Conservation (phyloP, 1,284 basidiomycete species). For the Irpex sp. region DNA sequence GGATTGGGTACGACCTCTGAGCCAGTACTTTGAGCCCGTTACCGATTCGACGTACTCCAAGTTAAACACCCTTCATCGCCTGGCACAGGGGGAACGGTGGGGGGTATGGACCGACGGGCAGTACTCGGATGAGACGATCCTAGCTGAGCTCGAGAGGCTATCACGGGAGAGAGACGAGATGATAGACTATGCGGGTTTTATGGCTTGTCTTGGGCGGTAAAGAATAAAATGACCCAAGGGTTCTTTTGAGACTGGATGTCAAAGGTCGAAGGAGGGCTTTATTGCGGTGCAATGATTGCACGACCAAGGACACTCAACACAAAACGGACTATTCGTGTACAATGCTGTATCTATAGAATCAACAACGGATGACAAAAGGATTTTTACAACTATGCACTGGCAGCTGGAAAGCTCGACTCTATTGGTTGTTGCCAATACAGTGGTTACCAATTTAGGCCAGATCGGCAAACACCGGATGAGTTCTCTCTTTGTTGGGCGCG, state of each 20-base stretch:
- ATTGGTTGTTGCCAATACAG: neutral
- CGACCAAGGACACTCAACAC: no score
- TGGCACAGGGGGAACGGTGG: neutral
- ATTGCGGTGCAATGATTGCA: no score
- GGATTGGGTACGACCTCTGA: neutral
- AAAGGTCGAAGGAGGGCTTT: no score
- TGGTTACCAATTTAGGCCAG: neutral
- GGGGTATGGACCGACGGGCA: neutral
- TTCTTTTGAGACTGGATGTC: no score
- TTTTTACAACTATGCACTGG: neutral
- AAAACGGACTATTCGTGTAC: neutral
- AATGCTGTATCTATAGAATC: neutral
- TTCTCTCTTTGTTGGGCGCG: neutral
- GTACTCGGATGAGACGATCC: neutral
- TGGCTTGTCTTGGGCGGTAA: neutral
- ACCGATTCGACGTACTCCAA: neutral
- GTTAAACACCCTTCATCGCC: neutral
- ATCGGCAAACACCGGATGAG: neutral
- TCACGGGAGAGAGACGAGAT: neutral
- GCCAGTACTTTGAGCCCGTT: neutral
- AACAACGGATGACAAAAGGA: neutral
- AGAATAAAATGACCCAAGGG: neutral
- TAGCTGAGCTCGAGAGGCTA: neutral
- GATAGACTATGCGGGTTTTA: neutral
- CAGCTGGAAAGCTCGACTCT: no score